phyloP scores from a whole-genome alignment of 495 filamentous ascomycete species.

The Recurvomyces mirabilis region DNA sequence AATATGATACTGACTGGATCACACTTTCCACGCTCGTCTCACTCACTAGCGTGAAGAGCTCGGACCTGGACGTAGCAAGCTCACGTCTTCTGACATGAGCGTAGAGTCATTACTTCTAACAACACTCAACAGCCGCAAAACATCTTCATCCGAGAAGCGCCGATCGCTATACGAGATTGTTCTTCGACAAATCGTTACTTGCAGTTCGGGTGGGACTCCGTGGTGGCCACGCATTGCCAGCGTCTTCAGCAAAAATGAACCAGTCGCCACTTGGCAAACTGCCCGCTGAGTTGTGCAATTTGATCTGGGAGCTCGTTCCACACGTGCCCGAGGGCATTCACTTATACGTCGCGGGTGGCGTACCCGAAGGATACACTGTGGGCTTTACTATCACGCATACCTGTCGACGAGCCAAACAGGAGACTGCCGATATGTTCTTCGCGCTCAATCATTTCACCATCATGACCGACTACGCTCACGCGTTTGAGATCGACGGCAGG shows the following conservation, averaged over 20 bases:
- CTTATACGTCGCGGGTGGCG: background rate
- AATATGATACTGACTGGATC: background rate
- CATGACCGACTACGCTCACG: no score
- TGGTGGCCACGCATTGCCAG: background rate
- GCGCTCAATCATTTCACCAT: background rate
- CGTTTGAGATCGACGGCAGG: no score
- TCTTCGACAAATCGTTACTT: background rate
- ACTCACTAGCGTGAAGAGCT: background rate
- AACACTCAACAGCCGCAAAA: no score
- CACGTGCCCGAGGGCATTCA: background rate
- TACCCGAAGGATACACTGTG: background rate
- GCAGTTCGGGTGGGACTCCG: background rate
- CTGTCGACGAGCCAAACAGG: background rate
- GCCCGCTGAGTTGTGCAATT: background rate
- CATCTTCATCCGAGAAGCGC: no score
- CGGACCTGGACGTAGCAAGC: background rate
- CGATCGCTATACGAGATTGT: conserved; percentile 47
- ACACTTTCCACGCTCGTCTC: background rate
- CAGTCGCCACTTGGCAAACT: background rate
- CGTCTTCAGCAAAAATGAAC: background rate
- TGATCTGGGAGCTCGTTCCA: conserved; percentile 1
- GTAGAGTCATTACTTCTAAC: no score
- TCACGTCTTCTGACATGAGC: no score
- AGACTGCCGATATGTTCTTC: background rate
- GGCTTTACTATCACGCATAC: background rate